Evolutionary conservation across 1,139 yeast genomes (phyloP).

Genomic region (Saccharomyces hybrid): DNA sequence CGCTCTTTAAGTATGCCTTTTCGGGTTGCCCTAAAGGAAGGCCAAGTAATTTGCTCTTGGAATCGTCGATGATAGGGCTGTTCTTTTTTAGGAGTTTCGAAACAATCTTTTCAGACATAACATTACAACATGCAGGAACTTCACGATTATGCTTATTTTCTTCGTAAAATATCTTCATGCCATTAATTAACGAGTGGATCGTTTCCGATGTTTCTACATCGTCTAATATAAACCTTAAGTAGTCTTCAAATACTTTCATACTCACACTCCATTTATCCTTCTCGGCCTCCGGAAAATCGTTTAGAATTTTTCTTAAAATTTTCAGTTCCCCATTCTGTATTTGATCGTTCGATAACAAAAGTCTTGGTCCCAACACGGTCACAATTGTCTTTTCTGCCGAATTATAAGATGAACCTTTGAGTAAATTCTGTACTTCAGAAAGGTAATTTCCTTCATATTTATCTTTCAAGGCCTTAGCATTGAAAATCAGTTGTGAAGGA

Average conservation of each 20-base stretch:
- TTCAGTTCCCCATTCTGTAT: not conserved
- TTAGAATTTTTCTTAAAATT: constrained; percentile 31
- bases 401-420: constrained; percentile 52
- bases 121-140: constrained; percentile 26
- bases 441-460: constrained; percentile 39
- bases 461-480: constrained; percentile 43
- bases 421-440: constrained; percentile 53
- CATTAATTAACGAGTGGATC: constrained; percentile 37
- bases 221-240: constrained; percentile 26
- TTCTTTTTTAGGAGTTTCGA: constrained; percentile 4
- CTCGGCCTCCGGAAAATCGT: constrained; percentile 42
- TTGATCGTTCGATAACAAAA: not conserved
- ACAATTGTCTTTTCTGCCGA: constrained; percentile 59
- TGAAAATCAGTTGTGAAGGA: constrained; percentile 43
- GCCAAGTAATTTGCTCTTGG: constrained; percentile 11
- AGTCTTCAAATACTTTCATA: constrained; percentile 50
- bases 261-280: constrained; percentile 53
- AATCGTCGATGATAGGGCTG: not conserved
- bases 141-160: constrained; percentile 12
- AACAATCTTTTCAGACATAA: constrained; percentile 22
- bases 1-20: constrained; percentile 11
- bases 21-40: constrained; percentile 27
- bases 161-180: constrained; percentile 35
- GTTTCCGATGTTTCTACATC: constrained; percentile 21
- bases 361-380: constrained; percentile 18